Base-by-base conservation (phyloP, 2,329 filamentous ascomycete genomes). In the Cladosporium sp. region DNA sequence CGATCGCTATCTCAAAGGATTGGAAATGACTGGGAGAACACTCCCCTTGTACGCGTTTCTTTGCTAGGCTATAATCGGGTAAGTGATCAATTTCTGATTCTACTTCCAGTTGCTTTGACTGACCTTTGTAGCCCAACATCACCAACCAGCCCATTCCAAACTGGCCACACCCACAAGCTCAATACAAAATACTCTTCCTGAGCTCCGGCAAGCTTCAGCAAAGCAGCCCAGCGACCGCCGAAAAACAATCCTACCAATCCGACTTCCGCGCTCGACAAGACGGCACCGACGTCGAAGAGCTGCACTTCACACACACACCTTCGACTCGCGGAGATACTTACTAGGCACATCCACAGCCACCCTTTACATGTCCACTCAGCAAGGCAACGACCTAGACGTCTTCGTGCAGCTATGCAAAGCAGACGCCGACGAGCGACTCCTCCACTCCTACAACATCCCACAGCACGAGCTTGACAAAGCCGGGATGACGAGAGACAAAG, bases 271-370 rank as follows among this genome's bases (percentile, higher is more conserved):
- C 48, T 14, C 48, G 11, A 1, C 48, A 51, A 51, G 25, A 25
- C 11, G 23, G 25, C 23, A 23, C 21, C 11, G 48, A 51, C 23
- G 26, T 23, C 21, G 65, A 63, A 25, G 51, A 57, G 23, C 14
- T 62, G 23, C 26, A 32, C 11, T 82, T 83, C 69, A 76, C 69
- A 4, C 71, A 79, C 63, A 79, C 72, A 0, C n/a, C n/a, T 83
- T 84, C 63, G n/a, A 69, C 5, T 68, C 79, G 43, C 68, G 71
- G 0, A 76, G 79, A 0, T 72, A 76, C 5, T 67, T 84, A 0
- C 76, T 81, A 13, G 82, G 82, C 0, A 70, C 80, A 0, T 76
- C 82, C n/a, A 84, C 83, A 69, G 79, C 80, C 0, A 69, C 78
- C 0, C 71, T 84, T 0, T 81, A 80, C 72, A 79, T 71, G 32